Evolutionary conservation across 192 early-diverging fungal genomes (phyloP), one percentile per base, ranked within the genome.

Genomic region (Coemansia sp.): DNA sequence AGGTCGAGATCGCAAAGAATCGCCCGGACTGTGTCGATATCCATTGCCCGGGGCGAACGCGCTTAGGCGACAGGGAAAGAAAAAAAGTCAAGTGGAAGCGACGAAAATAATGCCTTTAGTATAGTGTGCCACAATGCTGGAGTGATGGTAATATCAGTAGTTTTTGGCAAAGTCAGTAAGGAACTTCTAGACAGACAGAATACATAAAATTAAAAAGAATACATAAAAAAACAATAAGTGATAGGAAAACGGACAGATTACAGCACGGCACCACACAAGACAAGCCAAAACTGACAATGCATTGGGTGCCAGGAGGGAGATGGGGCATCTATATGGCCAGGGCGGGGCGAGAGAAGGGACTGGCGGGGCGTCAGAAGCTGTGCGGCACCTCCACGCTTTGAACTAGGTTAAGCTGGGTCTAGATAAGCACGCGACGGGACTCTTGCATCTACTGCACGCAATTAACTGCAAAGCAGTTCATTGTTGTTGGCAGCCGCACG

Each of bases 1-100:
- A 68, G 41, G 47, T 82, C 79, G 20, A 82, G 70, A 16, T 70
- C 70, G 15, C 22, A 8, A 30, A 82, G 61, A 49, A 76, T 67
- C 3, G 30, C 29, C 34, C 75, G 67, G 16, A 82, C 68, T 11
- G 67, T 62, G 38, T 77, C 66, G 27, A 69, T 65, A 62, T 82
- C 79, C 79, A 82, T 82, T 18, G 22, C 38, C 9, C 34, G 20
- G n/a, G 20, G 27, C 12, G 6, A 16, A 15, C 27, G 30, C 53
- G 15, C 53, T 32, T 16, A 56, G 29, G 8, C 12, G 16, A 30
- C 29, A 32, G 15, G 30, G 16, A 30, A 13, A 32, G 15, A 30
- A 35, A 35, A 55, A 15, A 16, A 2, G 53, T 32, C 7, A 32
- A n/a, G 27, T 30, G 34, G 15, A 16, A 16, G 2, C 53, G 15